These are phyloP conservation scores for Leonotis leonurus DNA, from an alignment of 257 asterid species.

Conservation along the genomic window DNA sequence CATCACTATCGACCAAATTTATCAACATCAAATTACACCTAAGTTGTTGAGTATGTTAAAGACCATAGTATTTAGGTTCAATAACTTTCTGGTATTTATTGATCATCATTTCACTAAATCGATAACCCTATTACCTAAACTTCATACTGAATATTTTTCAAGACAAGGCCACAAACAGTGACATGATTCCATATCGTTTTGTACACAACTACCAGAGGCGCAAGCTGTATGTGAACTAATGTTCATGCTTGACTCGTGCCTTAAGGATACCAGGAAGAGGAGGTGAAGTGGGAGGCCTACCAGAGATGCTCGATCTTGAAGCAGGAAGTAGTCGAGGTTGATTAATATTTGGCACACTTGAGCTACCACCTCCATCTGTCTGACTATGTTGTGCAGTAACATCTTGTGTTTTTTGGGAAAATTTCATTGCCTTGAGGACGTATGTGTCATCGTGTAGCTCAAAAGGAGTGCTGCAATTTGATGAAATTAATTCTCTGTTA, in stretches of 20 bases:
- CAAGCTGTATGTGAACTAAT: too few species aligned
- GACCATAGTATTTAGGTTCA: neutral
- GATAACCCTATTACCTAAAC: neutral
- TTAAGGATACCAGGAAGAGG: slow-evolving; percentile 68
- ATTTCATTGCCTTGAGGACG: slow-evolving; percentile 84
- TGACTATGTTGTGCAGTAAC: too few species aligned
- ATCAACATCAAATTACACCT: neutral
- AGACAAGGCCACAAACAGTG: too few species aligned
- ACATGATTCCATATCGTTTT: slow-evolving; percentile 17
- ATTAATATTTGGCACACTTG: slow-evolving; percentile 34
- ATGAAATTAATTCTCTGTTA: neutral
- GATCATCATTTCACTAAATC: neutral
- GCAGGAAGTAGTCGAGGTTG: slow-evolving; percentile 37
- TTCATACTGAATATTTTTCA: neutral
- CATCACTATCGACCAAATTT: neutral
- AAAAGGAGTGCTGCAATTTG: slow-evolving; percentile 74
- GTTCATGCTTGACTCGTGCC: slow-evolving; percentile 74
- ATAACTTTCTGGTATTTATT: slow-evolving; percentile 4
- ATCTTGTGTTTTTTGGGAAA: slow-evolving; percentile 35
- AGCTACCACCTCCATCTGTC: slow-evolving; percentile 63
- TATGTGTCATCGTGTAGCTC: slow-evolving; percentile 91
- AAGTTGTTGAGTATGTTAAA: neutral
- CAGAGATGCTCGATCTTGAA: slow-evolving; percentile 26
- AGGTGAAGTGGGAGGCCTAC: slow-evolving; percentile 54
- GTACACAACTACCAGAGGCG: slow-evolving; percentile 37